These are phyloP conservation scores for Apiospora aurea DNA, from an alignment of 2,329 filamentous ascomycete species.

Conservation along the genomic window DNA sequence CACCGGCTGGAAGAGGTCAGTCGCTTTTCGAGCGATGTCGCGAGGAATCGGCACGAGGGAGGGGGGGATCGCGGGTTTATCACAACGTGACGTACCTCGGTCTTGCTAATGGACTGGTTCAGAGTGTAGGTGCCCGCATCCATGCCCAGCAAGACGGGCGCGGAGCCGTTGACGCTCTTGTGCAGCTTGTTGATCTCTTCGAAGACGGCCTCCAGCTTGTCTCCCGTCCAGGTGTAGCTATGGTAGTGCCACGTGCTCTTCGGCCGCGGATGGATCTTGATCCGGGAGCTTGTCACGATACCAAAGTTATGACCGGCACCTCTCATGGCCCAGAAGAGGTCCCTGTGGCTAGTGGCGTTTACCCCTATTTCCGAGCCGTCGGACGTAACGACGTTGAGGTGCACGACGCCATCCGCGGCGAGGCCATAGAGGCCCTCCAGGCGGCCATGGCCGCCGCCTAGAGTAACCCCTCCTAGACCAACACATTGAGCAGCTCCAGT, in stretches of 20 bases:
- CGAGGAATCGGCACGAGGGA: too few relatives aligned
- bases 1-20: conserved; percentile 17
- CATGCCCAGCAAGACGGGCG: conserved; percentile 29
- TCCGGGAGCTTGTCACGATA: conserved; percentile 35
- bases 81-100: conserved; percentile 19
- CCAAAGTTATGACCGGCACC: conserved; percentile 25
- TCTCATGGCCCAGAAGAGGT: conserved; percentile 26
- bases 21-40: too few relatives aligned
- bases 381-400: conserved; percentile 33
- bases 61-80: too few relatives aligned
- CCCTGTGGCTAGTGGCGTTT: conserved; percentile 13
- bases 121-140: conserved; percentile 30
- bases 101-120: conserved; percentile 28
- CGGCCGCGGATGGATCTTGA: conserved; percentile 43
- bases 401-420: conserved; percentile 30
- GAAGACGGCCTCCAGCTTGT: conserved; percentile 35
- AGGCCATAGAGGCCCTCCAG: conserved; percentile 37
- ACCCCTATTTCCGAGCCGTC: conserved; percentile 30
- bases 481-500: conserved; percentile 35
- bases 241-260: conserved; percentile 35
- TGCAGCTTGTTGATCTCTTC: conserved; percentile 34
- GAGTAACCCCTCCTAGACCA: conserved; percentile 32
- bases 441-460: conserved; percentile 39
- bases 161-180: conserved; percentile 27
- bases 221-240: conserved; percentile 33